phyloP scores from a whole-genome alignment of 83 land plant genomes.

The Picea abies region DNA sequence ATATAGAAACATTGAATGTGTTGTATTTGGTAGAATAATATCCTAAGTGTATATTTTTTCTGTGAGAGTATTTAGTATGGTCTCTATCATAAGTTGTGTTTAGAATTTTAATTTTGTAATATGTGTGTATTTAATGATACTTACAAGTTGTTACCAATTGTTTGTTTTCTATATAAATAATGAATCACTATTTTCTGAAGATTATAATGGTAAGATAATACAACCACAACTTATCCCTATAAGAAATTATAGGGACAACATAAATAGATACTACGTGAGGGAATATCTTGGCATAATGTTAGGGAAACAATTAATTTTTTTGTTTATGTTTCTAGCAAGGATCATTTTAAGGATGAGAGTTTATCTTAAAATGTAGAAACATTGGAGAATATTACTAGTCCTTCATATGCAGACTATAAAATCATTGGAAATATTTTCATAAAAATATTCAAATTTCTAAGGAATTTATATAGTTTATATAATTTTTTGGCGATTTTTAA shows the following conservation, averaged over 20 bases:
- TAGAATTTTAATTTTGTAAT: not conserved
- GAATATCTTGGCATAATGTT: slow-evolving; percentile 59
- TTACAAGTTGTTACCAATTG: not conserved
- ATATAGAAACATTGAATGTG: not conserved
- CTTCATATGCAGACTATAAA: too few relatives aligned
- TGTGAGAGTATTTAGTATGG: not conserved
- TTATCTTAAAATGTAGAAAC: too few relatives aligned
- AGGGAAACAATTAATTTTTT: slow-evolving; percentile 37
- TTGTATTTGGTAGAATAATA: not conserved
- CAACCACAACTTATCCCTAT: slow-evolving; percentile 60
- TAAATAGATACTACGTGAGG: slow-evolving; percentile 49
- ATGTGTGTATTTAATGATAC: not conserved
- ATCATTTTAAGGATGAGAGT: too few relatives aligned
- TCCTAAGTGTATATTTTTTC: not conserved
- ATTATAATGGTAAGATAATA: slow-evolving; percentile 59
- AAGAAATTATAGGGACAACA: slow-evolving; percentile 31
- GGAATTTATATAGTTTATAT: too few relatives aligned
- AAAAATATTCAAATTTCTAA: too few relatives aligned
- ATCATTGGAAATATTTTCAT: too few relatives aligned
- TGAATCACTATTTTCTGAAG: slow-evolving; percentile 55
- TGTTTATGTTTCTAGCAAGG: slow-evolving; percentile 77
- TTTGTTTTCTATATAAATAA: slow-evolving; percentile 56
- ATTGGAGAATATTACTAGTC: too few relatives aligned
- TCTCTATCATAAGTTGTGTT: not conserved
- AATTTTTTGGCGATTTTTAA: too few relatives aligned